These are phyloP conservation scores for Apiospora marii DNA, from an alignment of 2,329 filamentous ascomycete species.

Conservation along the genomic window DNA sequence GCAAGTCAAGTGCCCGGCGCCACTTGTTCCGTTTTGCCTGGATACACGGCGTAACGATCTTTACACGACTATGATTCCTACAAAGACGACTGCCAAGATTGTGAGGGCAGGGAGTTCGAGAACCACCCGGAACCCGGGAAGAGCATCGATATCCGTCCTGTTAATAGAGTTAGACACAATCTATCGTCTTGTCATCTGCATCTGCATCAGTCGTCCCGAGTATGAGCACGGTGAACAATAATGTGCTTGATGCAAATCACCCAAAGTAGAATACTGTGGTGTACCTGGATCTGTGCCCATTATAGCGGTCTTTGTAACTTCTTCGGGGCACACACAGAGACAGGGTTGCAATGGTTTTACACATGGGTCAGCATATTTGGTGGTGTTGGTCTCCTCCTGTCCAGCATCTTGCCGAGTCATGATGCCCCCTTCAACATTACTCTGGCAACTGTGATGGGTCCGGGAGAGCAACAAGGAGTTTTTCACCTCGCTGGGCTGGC, in stretches of 20 bases:
- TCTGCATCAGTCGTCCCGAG: background rate
- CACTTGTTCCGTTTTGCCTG: background rate
- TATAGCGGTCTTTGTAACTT: background rate
- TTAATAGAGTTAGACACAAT: constrained; percentile 1
- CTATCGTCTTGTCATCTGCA: background rate
- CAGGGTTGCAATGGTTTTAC: background rate
- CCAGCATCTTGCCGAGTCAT: background rate
- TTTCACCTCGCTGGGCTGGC: background rate
- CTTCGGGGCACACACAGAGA: too few species aligned
- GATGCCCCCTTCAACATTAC: background rate
- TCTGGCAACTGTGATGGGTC: background rate
- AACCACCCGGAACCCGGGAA: background rate
- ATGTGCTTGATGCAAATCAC: background rate
- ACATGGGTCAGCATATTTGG: background rate
- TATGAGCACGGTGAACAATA: background rate
- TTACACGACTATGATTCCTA: constrained; percentile 4
- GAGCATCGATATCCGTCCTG: background rate
- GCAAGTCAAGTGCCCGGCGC: background rate
- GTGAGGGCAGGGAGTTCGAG: background rate
- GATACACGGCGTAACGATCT: constrained; percentile 12
- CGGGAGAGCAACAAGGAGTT: background rate
- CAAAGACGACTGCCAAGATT: background rate
- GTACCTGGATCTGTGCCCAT: background rate
- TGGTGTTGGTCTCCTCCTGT: background rate
- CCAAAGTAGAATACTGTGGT: background rate